Percentiles rank a stretch among this genome's conserved stretches.
phyloP scores from a whole-genome alignment of 2,329 filamentous ascomycete genomes.

The Dactylellina cionopaga region DNA sequence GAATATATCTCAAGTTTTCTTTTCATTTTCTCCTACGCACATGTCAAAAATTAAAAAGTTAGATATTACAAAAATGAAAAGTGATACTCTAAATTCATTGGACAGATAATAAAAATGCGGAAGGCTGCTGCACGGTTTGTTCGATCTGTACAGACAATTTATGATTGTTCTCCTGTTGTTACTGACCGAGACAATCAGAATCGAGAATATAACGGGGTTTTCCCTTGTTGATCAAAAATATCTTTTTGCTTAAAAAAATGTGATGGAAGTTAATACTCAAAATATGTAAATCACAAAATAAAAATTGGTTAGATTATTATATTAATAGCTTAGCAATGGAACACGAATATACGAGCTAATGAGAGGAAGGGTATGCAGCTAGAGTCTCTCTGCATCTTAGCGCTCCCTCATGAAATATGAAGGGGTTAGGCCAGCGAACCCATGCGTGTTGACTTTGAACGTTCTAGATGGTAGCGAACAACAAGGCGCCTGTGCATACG shows the following conservation, averaged over 20 bases:
- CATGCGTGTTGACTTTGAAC: constrained; percentile 20
- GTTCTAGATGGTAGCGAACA: constrained; percentile 28
- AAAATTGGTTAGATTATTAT: not conserved
- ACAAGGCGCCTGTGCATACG: constrained; percentile 16
- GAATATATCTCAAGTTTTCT: constrained; percentile 10
- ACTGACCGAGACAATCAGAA: constrained; percentile 16
- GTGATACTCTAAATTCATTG: constrained; percentile 28
- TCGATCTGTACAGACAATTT: not conserved
- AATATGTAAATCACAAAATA: constrained; percentile 14
- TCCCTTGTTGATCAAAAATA: not conserved
- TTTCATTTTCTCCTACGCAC: constrained; percentile 7
- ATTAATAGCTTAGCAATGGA: not conserved
- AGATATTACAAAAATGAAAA: not conserved
- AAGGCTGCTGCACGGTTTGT: constrained; percentile 29
- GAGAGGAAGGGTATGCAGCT: constrained; percentile 29
- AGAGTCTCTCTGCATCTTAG: constrained; percentile 41
- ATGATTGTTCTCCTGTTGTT: not conserved
- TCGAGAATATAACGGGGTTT: too few relatives aligned
- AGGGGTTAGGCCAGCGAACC: constrained; percentile 18
- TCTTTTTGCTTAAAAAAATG: constrained; percentile 16
- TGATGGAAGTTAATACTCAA: constrained; percentile 9
- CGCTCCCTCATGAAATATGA: constrained; percentile 32
- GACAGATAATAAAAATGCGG: constrained; percentile 5
- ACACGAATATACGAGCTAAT: not conserved
- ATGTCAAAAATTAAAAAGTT: constrained; percentile 1